Evolutionary conservation across 2,329 filamentous ascomycete species (phyloP).

Genomic region (Immersiporthe knoxdaviesiana): DNA sequence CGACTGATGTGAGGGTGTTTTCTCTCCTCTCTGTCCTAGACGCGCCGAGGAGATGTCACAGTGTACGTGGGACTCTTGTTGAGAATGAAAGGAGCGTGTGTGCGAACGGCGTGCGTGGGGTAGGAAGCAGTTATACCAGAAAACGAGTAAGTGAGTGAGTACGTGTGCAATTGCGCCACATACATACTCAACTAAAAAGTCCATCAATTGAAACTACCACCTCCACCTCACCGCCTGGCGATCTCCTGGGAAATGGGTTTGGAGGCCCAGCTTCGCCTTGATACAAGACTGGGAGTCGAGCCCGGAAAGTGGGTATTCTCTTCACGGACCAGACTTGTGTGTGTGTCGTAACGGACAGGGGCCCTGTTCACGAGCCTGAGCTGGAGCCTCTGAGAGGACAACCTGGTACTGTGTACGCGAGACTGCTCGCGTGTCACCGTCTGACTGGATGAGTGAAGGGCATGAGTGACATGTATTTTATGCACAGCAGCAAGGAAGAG

Average conservation of each 20-base stretch:
- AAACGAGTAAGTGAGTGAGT: neutral
- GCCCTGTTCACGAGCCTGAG: neutral
- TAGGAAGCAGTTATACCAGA: neutral
- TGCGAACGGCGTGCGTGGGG: neutral
- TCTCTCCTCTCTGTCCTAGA: neutral
- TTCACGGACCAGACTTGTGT: slow-evolving; percentile 4
- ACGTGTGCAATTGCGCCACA: neutral
- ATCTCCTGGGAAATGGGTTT: neutral
- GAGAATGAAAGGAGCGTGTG: neutral
- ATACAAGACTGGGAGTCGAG: neutral
- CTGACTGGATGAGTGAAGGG: slow-evolving; percentile 1
- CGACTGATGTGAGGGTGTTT: neutral
- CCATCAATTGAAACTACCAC: neutral
- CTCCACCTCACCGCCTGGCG: slow-evolving; percentile 3
- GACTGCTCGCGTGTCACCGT: slow-evolving; percentile 6
- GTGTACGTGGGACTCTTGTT: neutral
- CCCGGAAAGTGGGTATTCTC: slow-evolving; percentile 13
- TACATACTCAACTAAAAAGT: neutral
- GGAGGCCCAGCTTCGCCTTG: slow-evolving; percentile 3
- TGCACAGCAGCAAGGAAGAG: neutral
- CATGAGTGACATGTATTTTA: neutral
- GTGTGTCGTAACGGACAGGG: slow-evolving; percentile 19
- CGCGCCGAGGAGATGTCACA: neutral
- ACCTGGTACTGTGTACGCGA: neutral
- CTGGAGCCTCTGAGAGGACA: neutral